Base-by-base conservation (phyloP, 2,329 filamentous ascomycete species). In the Colletotrichum liaoningense region DNA sequence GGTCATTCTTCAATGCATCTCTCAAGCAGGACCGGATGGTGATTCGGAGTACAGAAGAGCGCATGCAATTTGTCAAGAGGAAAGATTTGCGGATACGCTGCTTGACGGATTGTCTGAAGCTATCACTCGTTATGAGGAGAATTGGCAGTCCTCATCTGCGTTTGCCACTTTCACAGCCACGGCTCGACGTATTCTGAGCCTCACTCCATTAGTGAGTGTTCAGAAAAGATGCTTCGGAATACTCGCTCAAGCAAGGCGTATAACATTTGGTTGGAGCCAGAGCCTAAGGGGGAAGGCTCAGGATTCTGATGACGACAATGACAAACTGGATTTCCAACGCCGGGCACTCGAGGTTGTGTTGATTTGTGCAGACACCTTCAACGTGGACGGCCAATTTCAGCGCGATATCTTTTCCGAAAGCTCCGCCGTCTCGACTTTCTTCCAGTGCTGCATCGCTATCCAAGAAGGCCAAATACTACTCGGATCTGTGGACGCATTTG, bases 111-210 rank as follows among this genome's bases (percentile, higher is more conserved):
- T 90, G 1, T 8, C 77, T 0, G 73, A 79, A 0, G 79, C 80
- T 0, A 69, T 84, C 1, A 58, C 64, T 0, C 80, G 80, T 0
- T 81, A 88, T 11, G 79, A 85, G 70, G 80, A 82, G n/a, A 90
- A 89, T 67, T 90, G 88, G 88, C 82, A 88, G 70, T 85, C 84
- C 2, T 83, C 81, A 16, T 74, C 81, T 38, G 83, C 84, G 0
- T 75, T 88, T 2, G 78, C 82, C 5, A 79, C 77, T 0, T 83
- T 88, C 14, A 78, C 85, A 1, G 76, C 79, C 2, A 74, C 91
- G 3, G 76, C 83, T 2, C 77, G 81, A 22, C 81, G 87, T 16
- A 30, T 89, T 0, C 75, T 89, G 3, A 85, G 85, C 0, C 68
- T 89, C 2, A 79, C 83, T 0, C 16, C 63, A 3, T 76, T 76